phyloP scores from a whole-genome alignment of 768 basidiomycete species.

The Xerocomellus chrysenteron region DNA sequence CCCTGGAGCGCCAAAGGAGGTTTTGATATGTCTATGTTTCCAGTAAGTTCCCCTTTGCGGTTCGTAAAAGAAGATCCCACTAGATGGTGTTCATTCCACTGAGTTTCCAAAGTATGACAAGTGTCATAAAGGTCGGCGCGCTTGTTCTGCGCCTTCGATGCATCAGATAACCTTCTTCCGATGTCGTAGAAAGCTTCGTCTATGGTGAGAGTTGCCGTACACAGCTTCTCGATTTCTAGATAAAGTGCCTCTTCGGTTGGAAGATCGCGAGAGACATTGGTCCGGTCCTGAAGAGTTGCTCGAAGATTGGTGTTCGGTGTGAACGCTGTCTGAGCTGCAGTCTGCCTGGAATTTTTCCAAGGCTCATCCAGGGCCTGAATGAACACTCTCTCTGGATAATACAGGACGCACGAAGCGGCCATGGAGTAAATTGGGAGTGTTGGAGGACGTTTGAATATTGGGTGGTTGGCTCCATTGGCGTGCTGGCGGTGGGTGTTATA shows the following conservation, averaged over 20 bases:
- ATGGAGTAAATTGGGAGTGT: neutral
- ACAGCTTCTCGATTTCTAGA: slow-evolving; percentile 18
- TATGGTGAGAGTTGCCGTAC: slow-evolving; percentile 15
- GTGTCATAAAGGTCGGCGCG: slow-evolving; percentile 9
- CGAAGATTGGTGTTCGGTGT: neutral
- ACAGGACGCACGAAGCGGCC: slow-evolving; percentile 2
- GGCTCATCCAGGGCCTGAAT: neutral
- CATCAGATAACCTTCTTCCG: slow-evolving; percentile 6
- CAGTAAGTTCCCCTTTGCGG: neutral
- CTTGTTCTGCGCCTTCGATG: slow-evolving; percentile 6
- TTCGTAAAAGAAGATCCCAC: neutral
- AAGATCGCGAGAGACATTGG: slow-evolving; percentile 1
- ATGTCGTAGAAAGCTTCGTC: slow-evolving; percentile 18
- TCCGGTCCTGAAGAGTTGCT: neutral
- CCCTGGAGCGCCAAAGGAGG: slow-evolving; percentile 22
- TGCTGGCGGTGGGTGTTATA: slow-evolving; percentile 11
- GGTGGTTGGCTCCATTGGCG: neutral
- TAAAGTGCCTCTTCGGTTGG: slow-evolving; percentile 12
- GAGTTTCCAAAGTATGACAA: slow-evolving; percentile 10
- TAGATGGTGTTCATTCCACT: slow-evolving; percentile 16
- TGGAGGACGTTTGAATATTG: neutral
- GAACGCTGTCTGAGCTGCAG: neutral
- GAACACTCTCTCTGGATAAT: neutral
- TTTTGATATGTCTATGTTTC: slow-evolving; percentile 10
- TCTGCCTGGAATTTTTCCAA: neutral